phyloP scores from a whole-genome alignment of 805 yeast species.

The Starmerella potacharoeniae region DNA sequence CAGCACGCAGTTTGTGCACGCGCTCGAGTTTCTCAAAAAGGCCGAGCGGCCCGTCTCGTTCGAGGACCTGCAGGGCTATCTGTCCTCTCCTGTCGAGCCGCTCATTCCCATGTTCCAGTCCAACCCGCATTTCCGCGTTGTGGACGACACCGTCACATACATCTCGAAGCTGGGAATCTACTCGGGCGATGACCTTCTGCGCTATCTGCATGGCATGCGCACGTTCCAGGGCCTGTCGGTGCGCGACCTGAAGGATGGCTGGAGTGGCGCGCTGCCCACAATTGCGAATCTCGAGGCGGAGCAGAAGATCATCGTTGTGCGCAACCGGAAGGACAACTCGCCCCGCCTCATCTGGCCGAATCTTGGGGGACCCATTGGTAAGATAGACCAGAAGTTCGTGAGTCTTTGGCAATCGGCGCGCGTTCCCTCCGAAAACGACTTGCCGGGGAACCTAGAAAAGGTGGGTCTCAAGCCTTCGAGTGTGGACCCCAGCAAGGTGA shows the following conservation, averaged over 20 bases:
- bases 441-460: slow-evolving; percentile 65
- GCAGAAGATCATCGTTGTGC: slow-evolving; percentile 64
- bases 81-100: slow-evolving; percentile 51
- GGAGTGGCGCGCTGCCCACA: slow-evolving; percentile 80
- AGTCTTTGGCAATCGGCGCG: slow-evolving; percentile 68
- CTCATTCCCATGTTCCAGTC: slow-evolving; percentile 61
- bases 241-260: slow-evolving; percentile 75
- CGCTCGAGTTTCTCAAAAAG: slow-evolving; percentile 74
- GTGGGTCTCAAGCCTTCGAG: slow-evolving; percentile 93
- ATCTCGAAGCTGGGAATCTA: slow-evolving; percentile 82
- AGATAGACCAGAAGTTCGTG: slow-evolving; percentile 71
- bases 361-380: slow-evolving; percentile 58
- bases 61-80: slow-evolving; percentile 51
- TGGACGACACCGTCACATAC: slow-evolving; percentile 65
- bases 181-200: slow-evolving; percentile 62
- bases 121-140: slow-evolving; percentile 65
- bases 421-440: slow-evolving; percentile 69
- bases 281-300: slow-evolving; percentile 68
- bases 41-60: slow-evolving; percentile 60
- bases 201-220: slow-evolving; percentile 63
- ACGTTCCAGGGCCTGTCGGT: slow-evolving; percentile 83
- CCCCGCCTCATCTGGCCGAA: slow-evolving; percentile 93
- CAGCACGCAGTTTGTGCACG: slow-evolving; percentile 78
- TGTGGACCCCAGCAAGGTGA: slow-evolving; percentile 92
- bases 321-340: slow-evolving; percentile 85